Percentiles rank a stretch among this genome's conserved stretches.
Conservation (phyloP, 2,329 filamentous ascomycete species). For the Sporothrix variecibatus region DNA sequence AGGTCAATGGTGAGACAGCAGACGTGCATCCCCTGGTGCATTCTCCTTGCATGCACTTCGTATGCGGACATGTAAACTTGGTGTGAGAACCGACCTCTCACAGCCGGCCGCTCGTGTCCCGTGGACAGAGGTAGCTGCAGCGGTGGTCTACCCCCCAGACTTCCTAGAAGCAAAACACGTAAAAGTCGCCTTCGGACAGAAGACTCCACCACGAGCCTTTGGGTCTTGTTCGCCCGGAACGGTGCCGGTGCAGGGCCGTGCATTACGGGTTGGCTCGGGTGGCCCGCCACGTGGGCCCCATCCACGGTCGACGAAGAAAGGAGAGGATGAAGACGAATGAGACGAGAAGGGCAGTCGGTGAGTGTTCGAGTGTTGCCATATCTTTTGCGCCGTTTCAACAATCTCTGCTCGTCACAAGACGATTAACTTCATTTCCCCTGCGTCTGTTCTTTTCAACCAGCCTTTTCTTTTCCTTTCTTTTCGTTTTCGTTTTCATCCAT, state of each 20-base stretch:
- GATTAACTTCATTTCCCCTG: neutral
- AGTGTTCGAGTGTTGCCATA: neutral
- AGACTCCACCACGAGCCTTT: neutral
- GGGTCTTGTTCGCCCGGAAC: neutral
- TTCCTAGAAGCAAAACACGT: neutral
- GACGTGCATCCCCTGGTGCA: neutral
- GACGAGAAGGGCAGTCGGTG: neutral
- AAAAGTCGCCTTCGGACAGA: neutral
- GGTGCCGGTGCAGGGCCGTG: slow-evolving; percentile 10
- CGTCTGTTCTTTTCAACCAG: neutral
- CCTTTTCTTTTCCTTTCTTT: neutral
- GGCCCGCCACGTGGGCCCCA: slow-evolving; percentile 12
- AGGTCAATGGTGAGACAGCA: neutral
- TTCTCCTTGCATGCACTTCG: neutral
- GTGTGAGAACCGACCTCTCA: neutral
- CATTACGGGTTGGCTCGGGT: neutral
- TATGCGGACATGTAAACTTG: neutral
- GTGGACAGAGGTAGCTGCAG: neutral
- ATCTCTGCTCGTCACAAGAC: neutral
- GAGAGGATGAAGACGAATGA: neutral
- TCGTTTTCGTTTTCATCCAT: neutral
- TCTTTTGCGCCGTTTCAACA: neutral
- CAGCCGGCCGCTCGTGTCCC: slow-evolving; percentile 6
- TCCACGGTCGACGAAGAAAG: no score
- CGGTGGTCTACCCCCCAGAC: neutral